Base-by-base conservation (phyloP, 345 rosid genomes). In the Erucastrum elatum region DNA sequence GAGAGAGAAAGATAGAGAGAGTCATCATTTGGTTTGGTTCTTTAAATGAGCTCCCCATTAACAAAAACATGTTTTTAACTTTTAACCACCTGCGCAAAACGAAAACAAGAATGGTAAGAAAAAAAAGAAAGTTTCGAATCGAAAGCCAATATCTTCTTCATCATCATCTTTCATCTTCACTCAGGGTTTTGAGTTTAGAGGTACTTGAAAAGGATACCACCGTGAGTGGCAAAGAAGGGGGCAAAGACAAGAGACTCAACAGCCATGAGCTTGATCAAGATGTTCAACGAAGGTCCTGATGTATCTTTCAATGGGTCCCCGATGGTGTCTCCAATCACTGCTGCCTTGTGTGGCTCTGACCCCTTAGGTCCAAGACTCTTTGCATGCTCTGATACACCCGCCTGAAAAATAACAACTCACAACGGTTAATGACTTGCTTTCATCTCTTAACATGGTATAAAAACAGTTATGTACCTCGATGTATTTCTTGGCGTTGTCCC, bases 401-500 rank as follows among this genome's bases (percentile, higher is more conserved):
- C 94, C 98, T 94, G 75, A 70, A 63, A 70, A 7, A 35, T 35
- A 7, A 26, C 12, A 39, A 9, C 16, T 16, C 51, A 0, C 30
- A 37, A 62, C 10, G 70, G 13, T 51, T 35, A 12, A 46, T 25
- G 5, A 44, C 58, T 64, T 46, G 6, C 0, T 4, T 46, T 46
- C 53, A 4, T 46, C 68, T 70, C 68, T 64, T 53, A 27, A 12
- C 26, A 39, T 39, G 39, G 11, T n/a, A 33, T 33, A 33, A 33
- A 10, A 37, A 13, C 11, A 6, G 33, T 4, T 88, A 1, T 64
- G n/a, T 35, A 89, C 97, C 97, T 94, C 95, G 8, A 92, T 94
- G 81, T 92, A 94, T 80, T 94, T 94, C 90, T 92, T 92, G 86
- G 98, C 98, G 69, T 94, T 94, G 75, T 94, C 98, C 98, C 97